Evolutionary conservation across 768 basidiomycete genomes (phyloP).

Genomic region (Tricholoma furcatifolium): DNA sequence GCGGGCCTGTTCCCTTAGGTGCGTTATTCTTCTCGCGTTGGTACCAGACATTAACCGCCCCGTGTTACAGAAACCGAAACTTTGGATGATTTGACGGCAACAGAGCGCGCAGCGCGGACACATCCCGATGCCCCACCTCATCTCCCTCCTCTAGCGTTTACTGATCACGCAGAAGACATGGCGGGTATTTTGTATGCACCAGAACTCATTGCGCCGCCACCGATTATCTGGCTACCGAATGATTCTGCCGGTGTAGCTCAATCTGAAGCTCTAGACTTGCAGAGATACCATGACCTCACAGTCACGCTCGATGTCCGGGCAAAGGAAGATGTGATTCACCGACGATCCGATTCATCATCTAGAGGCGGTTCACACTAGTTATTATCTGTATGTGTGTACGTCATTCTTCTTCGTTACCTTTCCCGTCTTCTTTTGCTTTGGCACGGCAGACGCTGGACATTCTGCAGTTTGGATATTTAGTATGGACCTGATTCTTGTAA

Average conservation of each 20-base stretch:
- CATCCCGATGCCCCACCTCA: constrained; percentile 77
- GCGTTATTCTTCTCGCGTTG: constrained; percentile 28
- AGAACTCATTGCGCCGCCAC: constrained; percentile 73
- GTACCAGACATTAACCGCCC: constrained; percentile 5
- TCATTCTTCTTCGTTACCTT: not conserved
- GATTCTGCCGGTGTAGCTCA: constrained; percentile 72
- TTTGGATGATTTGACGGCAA: constrained; percentile 77
- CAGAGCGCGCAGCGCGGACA: constrained; percentile 74
- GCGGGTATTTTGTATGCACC: constrained; percentile 79
- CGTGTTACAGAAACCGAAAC: constrained; percentile 60
- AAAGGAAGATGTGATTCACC: constrained; percentile 47
- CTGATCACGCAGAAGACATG: constrained; percentile 77
- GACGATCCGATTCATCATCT: constrained; percentile 34
- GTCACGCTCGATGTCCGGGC: constrained; percentile 70
- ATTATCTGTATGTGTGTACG: constrained; percentile 3
- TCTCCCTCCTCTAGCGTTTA: constrained; percentile 65
- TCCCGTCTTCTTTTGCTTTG: not conserved
- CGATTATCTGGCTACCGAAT: constrained; percentile 84
- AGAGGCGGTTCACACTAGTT: constrained; percentile 26
- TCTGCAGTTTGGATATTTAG: not conserved
- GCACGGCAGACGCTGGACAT: not conserved
- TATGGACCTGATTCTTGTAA: not conserved
- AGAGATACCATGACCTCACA: constrained; percentile 68
- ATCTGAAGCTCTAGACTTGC: constrained; percentile 74
- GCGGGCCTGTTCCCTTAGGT: constrained; percentile 70